phyloP scores from a whole-genome alignment of 768 basidiomycete species.

The Austroboletus eburneus region DNA sequence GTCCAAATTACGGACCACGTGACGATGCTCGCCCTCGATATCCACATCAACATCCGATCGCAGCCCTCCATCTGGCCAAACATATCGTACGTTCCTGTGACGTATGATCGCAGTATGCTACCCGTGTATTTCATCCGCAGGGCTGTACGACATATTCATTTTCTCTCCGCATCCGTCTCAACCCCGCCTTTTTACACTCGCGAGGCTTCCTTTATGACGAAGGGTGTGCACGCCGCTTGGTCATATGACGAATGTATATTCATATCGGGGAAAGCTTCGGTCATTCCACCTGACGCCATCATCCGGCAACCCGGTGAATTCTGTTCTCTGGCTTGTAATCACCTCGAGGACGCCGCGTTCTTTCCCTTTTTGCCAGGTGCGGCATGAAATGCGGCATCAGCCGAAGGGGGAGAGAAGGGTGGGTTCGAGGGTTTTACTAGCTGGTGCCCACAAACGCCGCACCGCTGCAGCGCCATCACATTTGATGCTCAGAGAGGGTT shows the following conservation, averaged over 20 bases:
- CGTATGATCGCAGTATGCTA: constrained; percentile 15
- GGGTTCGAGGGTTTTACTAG: constrained; percentile 11
- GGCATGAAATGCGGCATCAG: no score
- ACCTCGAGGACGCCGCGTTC: constrained; percentile 29
- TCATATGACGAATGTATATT: constrained; percentile 3
- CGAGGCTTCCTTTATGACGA: constrained; percentile 16
- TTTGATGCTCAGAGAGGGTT: no score
- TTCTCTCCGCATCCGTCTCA: constrained; percentile 26
- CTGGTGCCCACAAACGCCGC: no score
- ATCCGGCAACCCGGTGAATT: constrained; percentile 5
- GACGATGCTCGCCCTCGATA: constrained; percentile 1
- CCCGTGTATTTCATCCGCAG: neutral
- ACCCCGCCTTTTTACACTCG: constrained; percentile 23
- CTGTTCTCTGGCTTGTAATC: constrained; percentile 26
- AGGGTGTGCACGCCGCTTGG: constrained; percentile 1
- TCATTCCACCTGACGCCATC: constrained; percentile 10
- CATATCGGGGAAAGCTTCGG: constrained; percentile 10
- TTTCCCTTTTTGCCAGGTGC: constrained; percentile 1
- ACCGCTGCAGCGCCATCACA: no score
- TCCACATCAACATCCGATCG: constrained; percentile 23
- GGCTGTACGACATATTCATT: constrained; percentile 2
- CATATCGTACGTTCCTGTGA: constrained; percentile 25
- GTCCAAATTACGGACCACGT: constrained; percentile 3
- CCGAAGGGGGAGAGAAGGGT: neutral
- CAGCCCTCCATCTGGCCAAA: constrained; percentile 1